These are phyloP conservation scores for Kodamaea derodonti DNA, from an alignment of 1,139 yeast genomes.

Conservation along the genomic window DNA sequence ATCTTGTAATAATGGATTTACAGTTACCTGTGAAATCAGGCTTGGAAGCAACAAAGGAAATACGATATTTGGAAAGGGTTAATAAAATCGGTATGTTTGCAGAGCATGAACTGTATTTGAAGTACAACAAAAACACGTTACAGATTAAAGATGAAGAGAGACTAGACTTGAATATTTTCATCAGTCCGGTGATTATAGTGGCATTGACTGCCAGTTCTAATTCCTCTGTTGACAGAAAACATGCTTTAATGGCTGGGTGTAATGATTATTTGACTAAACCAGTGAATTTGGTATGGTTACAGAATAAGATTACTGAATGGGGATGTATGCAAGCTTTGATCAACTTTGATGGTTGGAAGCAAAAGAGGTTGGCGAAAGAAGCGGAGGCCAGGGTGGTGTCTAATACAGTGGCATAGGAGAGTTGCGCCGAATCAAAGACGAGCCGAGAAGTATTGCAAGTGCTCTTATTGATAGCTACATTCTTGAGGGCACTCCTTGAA, in stretches of 20 bases:
- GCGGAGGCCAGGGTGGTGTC: conserved; percentile 7
- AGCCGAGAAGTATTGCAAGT: no score
- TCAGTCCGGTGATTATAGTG: conserved; percentile 92
- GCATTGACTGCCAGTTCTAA: conserved; percentile 89
- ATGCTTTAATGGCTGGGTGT: conserved; percentile 95
- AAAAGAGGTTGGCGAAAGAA: conserved; percentile 15
- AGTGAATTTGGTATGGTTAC: conserved; percentile 89
- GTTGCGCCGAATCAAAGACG: no score
- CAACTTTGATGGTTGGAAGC: conserved; percentile 92
- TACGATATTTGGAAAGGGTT: conserved; percentile 73
- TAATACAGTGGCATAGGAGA: no score
- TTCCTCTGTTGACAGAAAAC: conserved; percentile 80
- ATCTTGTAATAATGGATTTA: conserved; percentile 89
- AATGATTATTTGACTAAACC: conserved; percentile 97
- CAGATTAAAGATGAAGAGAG: conserved; percentile 40
- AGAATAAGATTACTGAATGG: conserved; percentile 95
- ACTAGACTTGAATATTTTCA: conserved; percentile 58
- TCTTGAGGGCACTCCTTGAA: no score
- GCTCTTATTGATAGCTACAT: no score
- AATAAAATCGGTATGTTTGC: conserved; percentile 83
- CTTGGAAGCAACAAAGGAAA: conserved; percentile 86
- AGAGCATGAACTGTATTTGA: conserved; percentile 31
- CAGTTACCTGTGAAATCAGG: conserved; percentile 94
- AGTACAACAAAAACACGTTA: conserved; percentile 15
- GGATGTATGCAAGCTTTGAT: conserved; percentile 96